Percentiles rank a stretch among this genome's conserved stretches.
phyloP scores from a whole-genome alignment of 805 yeast species.

The Nakazawaea wyomingensis region DNA sequence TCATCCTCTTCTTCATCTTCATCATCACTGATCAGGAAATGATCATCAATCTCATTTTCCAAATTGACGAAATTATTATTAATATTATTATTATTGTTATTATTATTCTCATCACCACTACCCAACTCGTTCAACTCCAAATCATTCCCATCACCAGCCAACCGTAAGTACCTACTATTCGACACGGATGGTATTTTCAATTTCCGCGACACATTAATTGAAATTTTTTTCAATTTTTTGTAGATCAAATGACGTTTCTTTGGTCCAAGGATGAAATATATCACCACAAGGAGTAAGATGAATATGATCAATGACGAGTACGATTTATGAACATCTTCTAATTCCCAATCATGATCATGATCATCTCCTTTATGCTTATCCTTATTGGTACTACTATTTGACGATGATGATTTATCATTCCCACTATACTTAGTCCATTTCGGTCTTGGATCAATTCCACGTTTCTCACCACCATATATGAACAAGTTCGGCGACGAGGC shows the following conservation, averaged over 20 bases:
- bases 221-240: slow-evolving; percentile 3
- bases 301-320: background rate
- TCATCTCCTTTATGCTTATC: slow-evolving; percentile 16
- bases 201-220: slow-evolving; percentile 1
- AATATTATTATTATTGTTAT: background rate
- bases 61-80: slow-evolving; percentile 18
- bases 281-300: background rate
- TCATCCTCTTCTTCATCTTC: no score
- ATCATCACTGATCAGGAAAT: slow-evolving; percentile 14
- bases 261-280: slow-evolving; percentile 10
- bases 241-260: slow-evolving; percentile 7
- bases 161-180: background rate
- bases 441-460: slow-evolving; percentile 39
- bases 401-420: no score
- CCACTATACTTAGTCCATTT: slow-evolving; percentile 19
- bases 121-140: slow-evolving; percentile 1
- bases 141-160: background rate
- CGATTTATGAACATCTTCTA: slow-evolving; percentile 1
- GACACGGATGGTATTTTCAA: background rate
- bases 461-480: slow-evolving; percentile 49
- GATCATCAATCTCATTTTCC: slow-evolving; percentile 14
- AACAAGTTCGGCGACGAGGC: slow-evolving; percentile 43
- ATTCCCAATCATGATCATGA: slow-evolving; percentile 13
- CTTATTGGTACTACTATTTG: no score
- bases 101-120: background rate